Percentiles rank a stretch among this genome's conserved stretches.
Evolutionary conservation across 805 yeast genomes (phyloP).

Genomic region (Monosporozyma aerobia): DNA sequence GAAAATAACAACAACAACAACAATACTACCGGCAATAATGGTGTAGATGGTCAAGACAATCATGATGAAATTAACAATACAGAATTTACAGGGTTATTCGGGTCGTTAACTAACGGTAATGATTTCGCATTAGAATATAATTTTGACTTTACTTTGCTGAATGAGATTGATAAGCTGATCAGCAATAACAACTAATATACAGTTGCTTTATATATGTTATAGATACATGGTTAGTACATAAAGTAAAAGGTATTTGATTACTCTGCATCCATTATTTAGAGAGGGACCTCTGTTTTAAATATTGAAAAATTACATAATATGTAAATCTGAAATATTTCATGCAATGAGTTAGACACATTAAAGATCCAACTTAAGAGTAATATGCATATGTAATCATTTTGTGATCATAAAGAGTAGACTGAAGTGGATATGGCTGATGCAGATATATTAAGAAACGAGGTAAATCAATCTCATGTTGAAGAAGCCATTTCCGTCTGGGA

Average conservation of each 20-base stretch:
- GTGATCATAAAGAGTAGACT: background rate
- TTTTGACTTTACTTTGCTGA: constrained; percentile 24
- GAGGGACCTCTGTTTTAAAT: background rate
- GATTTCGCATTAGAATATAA: constrained; percentile 26
- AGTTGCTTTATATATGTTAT: background rate
- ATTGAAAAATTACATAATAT: background rate
- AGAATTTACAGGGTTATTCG: constrained; percentile 20
- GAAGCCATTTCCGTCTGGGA: constrained; percentile 59
- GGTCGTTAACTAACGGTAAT: constrained; percentile 22
- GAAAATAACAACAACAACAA: constrained; percentile 9
- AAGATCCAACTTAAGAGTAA: background rate
- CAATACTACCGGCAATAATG: background rate
- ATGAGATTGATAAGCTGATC: constrained; percentile 24
- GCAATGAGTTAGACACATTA: background rate
- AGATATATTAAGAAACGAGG: background rate
- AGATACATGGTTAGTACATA: background rate
- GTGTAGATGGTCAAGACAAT: background rate
- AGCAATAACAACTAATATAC: constrained; percentile 5
- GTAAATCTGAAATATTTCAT: background rate
- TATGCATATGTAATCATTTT: background rate
- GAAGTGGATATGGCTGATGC: background rate
- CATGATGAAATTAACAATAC: constrained; percentile 1
- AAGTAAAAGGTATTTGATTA: too few relatives aligned
- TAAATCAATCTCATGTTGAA: background rate
- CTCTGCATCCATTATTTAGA: background rate